Conservation (phyloP, 2,329 filamentous ascomycete species). For the Apiospora marii region DNA sequence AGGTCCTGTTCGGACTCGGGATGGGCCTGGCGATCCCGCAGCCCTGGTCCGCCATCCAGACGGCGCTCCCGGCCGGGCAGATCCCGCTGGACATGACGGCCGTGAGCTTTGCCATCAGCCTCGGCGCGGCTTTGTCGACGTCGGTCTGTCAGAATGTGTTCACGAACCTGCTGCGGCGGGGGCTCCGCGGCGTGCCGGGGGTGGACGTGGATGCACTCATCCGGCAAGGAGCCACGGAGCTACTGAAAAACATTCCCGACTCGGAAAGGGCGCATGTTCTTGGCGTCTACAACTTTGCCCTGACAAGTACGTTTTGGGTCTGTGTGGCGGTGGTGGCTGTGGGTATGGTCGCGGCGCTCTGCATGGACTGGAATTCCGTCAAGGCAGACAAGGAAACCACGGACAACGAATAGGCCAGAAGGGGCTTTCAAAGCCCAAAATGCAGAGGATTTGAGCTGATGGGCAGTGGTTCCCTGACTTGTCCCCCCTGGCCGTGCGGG, state of each 20-base stretch:
- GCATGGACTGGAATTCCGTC: constrained; percentile 67
- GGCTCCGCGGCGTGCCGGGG: constrained; percentile 40
- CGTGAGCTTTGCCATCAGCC: constrained; percentile 50
- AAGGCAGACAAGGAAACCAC: constrained; percentile 43
- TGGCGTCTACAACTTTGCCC: constrained; percentile 61
- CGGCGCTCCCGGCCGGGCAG: constrained; percentile 45
- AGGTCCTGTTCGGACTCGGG: constrained; percentile 54
- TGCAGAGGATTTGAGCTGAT: neutral
- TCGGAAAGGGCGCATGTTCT: neutral
- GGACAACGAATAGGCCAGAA: neutral
- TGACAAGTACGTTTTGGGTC: constrained; percentile 64
- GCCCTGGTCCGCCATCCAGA: constrained; percentile 52
- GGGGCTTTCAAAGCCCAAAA: neutral
- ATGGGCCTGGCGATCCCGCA: constrained; percentile 51
- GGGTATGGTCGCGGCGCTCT: constrained; percentile 57
- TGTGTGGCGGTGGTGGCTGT: constrained; percentile 57
- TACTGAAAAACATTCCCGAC: constrained; percentile 56
- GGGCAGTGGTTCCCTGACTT: no score
- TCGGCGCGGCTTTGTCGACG: constrained; percentile 52
- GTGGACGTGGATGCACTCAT: constrained; percentile 45
- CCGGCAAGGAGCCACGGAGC: constrained; percentile 53
- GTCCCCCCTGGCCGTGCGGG: no score
- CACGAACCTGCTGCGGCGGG: constrained; percentile 45
- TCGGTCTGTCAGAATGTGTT: constrained; percentile 51
- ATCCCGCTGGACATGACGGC: constrained; percentile 48